phyloP scores from a whole-genome alignment of 306 rosid genomes.

The Mucuna pruriens region DNA sequence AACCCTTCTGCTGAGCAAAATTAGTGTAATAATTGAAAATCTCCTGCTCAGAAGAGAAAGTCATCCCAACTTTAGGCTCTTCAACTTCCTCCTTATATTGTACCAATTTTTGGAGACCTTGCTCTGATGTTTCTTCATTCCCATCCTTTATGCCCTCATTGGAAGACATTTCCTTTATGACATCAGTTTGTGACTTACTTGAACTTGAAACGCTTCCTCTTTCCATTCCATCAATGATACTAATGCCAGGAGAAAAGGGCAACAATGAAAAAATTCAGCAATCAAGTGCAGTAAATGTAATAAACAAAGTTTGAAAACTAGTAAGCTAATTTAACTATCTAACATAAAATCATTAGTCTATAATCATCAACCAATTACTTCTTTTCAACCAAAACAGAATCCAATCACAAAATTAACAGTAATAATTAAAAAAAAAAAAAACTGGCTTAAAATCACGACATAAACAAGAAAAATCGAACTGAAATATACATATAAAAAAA shows the following conservation, averaged over 20 bases:
- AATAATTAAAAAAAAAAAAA: neutral
- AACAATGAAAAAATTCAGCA: neutral
- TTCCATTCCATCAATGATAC: conserved; percentile 28
- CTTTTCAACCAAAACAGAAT: neutral
- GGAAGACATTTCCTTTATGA: neutral
- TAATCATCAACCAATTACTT: neutral
- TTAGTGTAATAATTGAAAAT: neutral
- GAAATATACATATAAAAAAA: neutral
- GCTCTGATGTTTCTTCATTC: neutral
- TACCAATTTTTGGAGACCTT: neutral
- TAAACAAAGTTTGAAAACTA: neutral
- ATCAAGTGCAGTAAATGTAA: neutral
- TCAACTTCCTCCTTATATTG: neutral
- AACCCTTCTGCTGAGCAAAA: conserved; percentile 9
- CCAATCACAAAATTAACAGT: neutral
- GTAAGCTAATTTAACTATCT: neutral
- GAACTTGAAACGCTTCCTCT: neutral
- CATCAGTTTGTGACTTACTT: conserved; percentile 3
- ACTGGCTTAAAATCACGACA: neutral
- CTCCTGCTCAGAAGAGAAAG: conserved; percentile 14
- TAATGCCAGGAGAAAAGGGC: neutral
- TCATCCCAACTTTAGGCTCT: conserved; percentile 29
- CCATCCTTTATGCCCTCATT: neutral
- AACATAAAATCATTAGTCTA: neutral
- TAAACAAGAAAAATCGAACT: neutral